Evolutionary conservation across 1,284 basidiomycete genomes (phyloP).

Genomic region (Neolentinus lepideus): DNA sequence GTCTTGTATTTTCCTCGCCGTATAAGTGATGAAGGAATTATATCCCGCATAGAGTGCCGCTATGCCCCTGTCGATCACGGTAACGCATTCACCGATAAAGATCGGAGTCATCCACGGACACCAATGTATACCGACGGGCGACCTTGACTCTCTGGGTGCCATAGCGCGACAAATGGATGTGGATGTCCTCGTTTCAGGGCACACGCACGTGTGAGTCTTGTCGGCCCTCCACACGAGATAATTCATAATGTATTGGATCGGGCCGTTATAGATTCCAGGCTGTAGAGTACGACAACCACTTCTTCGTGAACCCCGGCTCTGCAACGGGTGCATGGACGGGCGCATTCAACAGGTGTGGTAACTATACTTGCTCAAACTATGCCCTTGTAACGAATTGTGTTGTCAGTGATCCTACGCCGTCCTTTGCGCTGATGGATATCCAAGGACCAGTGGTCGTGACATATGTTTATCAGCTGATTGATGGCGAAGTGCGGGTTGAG

Average conservation of each 20-base stretch:
- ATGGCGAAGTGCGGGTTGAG: conserved; percentile 86
- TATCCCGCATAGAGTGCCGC: conserved; percentile 28
- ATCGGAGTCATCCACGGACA: conserved; percentile 95
- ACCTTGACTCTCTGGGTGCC: conserved; percentile 81
- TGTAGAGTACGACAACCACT: conserved; percentile 84
- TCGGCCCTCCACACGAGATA: not conserved
- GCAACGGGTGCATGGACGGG: conserved; percentile 94
- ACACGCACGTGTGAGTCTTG: conserved; percentile 80
- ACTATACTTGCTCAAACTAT: not conserved
- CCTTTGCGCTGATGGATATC: conserved; percentile 92
- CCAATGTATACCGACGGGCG: conserved; percentile 89
- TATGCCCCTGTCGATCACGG: conserved; percentile 79
- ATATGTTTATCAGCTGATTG: conserved; percentile 92
- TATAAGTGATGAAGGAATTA: not conserved
- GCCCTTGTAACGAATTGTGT: conserved; percentile 4
- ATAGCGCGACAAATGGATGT: conserved; percentile 96
- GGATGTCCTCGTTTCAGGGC: conserved; percentile 90
- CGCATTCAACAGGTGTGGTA: conserved; percentile 53
- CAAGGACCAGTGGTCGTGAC: conserved; percentile 93
- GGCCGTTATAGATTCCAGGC: conserved; percentile 74
- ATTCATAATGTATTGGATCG: not conserved
- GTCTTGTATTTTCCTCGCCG: not conserved
- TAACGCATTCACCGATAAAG: conserved; percentile 82
- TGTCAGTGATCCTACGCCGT: conserved; percentile 59
- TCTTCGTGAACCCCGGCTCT: conserved; percentile 96